Conservation (phyloP, 2,329 filamentous ascomycete species). For the Fusarium sp. region DNA sequence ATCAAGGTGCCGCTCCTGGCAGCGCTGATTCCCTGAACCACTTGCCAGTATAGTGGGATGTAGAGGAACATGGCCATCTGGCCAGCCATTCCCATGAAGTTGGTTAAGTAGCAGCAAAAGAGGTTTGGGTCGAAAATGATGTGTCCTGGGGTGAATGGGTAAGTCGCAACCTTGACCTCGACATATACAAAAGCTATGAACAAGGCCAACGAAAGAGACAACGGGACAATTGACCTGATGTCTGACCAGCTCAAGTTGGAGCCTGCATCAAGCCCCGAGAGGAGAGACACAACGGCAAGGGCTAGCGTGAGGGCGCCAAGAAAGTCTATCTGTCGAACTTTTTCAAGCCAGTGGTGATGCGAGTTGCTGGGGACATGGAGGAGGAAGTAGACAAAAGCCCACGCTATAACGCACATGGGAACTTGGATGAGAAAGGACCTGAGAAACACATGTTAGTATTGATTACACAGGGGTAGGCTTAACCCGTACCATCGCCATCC, state of each 20-base stretch:
- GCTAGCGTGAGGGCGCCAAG: constrained; percentile 76
- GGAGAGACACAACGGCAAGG: constrained; percentile 72
- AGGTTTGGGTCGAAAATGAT: constrained; percentile 77
- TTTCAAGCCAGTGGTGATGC: constrained; percentile 73
- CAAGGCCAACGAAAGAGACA: constrained; percentile 67
- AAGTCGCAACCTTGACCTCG: constrained; percentile 73
- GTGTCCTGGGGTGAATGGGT: constrained; percentile 81
- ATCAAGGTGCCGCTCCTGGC: constrained; percentile 73
- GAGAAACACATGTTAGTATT: constrained; percentile 6
- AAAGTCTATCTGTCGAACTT: constrained; percentile 79
- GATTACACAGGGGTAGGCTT: no score
- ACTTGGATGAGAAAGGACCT: constrained; percentile 79
- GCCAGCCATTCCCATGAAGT: constrained; percentile 77
- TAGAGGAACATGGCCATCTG: constrained; percentile 73
- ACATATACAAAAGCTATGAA: constrained; percentile 76
- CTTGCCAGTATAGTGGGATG: constrained; percentile 82
- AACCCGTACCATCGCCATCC: constrained; percentile 76
- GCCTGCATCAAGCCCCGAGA: constrained; percentile 78
- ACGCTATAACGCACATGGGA: constrained; percentile 75
- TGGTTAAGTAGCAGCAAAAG: constrained; percentile 75
- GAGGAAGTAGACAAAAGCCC: constrained; percentile 69
- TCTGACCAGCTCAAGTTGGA: constrained; percentile 77
- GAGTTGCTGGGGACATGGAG: constrained; percentile 72
- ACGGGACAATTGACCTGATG: constrained; percentile 66
- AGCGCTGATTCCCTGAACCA: constrained; percentile 72